Evolutionary conservation across 2,329 filamentous ascomycete species (phyloP).

Genomic region (Colletotrichum cordylinicola): DNA sequence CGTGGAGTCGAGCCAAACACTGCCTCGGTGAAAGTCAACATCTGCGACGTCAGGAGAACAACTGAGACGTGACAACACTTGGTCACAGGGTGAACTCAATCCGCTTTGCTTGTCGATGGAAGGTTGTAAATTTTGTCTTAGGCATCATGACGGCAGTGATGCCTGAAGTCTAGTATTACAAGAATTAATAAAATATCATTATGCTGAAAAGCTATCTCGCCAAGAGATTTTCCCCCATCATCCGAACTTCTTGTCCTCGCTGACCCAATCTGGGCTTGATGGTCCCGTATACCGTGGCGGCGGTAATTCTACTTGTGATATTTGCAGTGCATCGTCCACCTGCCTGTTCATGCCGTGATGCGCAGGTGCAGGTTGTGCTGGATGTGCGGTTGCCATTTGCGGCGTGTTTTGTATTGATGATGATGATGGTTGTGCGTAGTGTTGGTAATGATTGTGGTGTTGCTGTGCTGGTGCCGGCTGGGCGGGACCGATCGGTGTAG

Average conservation of each 20-base stretch:
- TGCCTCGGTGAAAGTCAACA: neutral
- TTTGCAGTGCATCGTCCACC: slow-evolving; percentile 16
- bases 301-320: slow-evolving; percentile 19
- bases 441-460: neutral
- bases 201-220: slow-evolving; percentile 20
- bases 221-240: neutral
- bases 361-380: neutral
- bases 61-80: neutral
- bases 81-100: neutral
- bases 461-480: neutral
- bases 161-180: slow-evolving; percentile 19
- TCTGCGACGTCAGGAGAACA: neutral
- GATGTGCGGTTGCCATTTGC: neutral
- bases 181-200: slow-evolving; percentile 8
- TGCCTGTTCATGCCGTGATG: slow-evolving; percentile 9
- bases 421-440: neutral
- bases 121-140: neutral
- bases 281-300: slow-evolving; percentile 14
- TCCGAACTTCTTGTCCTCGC: slow-evolving; percentile 17
- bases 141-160: neutral
- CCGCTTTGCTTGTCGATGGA: neutral
- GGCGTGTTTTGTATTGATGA: slow-evolving; percentile 14
- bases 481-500: slow-evolving; percentile 5
- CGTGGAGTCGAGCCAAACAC: neutral
- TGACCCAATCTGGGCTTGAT: slow-evolving; percentile 1